phyloP scores from a whole-genome alignment of 2,329 filamentous ascomycete genomes.

The Exophiala spinifera region DNA sequence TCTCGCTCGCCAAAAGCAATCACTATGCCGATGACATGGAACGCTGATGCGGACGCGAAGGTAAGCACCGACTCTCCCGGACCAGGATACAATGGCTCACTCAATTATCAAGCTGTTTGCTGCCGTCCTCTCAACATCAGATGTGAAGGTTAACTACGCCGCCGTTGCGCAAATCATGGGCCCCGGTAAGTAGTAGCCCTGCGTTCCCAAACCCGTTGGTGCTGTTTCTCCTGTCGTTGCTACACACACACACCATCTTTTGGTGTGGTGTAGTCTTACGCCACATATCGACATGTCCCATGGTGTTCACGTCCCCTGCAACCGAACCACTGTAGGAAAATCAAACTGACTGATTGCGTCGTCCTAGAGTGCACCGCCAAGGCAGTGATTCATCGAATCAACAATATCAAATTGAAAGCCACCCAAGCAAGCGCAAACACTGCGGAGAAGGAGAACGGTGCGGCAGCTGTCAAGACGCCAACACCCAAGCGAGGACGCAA shows the following conservation, averaged over 20 bases:
- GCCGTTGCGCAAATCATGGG: conserved; percentile 12
- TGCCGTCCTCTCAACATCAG: conserved; percentile 9
- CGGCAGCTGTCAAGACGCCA: background rate
- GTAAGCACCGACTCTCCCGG: conserved; percentile 7
- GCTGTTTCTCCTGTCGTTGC: background rate
- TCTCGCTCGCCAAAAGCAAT: background rate
- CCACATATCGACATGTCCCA: too few species aligned
- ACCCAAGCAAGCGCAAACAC: too few species aligned
- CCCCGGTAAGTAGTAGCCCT: background rate
- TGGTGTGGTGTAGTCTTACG: background rate
- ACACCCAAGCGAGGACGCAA: background rate
- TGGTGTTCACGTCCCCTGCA: background rate
- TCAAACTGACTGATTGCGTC: background rate
- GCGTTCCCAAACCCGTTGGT: background rate
- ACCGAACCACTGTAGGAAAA: background rate
- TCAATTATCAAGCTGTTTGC: conserved; percentile 8
- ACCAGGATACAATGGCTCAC: background rate
- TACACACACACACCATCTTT: background rate
- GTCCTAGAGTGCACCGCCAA: conserved; percentile 14
- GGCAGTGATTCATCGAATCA: conserved; percentile 11
- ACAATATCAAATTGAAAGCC: conserved; percentile 10
- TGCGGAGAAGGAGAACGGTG: background rate
- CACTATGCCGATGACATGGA: conserved; percentile 24
- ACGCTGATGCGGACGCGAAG: conserved; percentile 16
- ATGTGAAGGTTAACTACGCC: conserved; percentile 5